A percentile compares a stretch with the other conserved stretches of the same genome.
Conservation (phyloP, 257 asterid species). For the Nicotiana paniculata region DNA sequence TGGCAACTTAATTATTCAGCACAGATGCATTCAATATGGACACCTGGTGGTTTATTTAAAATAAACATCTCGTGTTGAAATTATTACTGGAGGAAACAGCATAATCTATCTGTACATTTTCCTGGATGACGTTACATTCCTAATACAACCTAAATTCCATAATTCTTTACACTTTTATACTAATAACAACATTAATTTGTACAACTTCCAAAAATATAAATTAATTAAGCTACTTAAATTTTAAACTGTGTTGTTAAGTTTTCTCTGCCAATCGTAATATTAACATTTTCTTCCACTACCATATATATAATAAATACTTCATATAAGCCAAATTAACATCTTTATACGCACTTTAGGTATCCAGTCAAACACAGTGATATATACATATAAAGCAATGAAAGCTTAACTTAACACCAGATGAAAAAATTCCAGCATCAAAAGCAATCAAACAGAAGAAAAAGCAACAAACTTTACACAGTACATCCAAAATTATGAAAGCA, state of each 20-base stretch:
- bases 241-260: not conserved
- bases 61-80: not conserved
- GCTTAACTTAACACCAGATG: not conserved
- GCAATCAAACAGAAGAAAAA: not conserved
- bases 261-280: not conserved
- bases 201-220: not conserved
- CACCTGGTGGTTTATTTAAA: not conserved
- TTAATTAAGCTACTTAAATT: not conserved
- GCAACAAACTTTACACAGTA: not conserved
- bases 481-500: not conserved
- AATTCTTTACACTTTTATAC: not conserved
- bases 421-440: not conserved
- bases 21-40: not conserved
- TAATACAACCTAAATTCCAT: not conserved
- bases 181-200: not conserved
- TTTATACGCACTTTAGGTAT: not conserved
- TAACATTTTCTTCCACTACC: too few relatives aligned
- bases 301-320: not conserved
- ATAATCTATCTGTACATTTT: not conserved
- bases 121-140: not conserved
- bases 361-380: not conserved
- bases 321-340: not conserved
- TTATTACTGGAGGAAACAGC: not conserved
- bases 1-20: not conserved
- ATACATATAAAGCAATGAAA: not conserved